Percentiles rank a stretch among this genome's conserved stretches.
phyloP scores from a whole-genome alignment of 2,329 filamentous ascomycete genomes.

The Lachnellula subtilissima region DNA sequence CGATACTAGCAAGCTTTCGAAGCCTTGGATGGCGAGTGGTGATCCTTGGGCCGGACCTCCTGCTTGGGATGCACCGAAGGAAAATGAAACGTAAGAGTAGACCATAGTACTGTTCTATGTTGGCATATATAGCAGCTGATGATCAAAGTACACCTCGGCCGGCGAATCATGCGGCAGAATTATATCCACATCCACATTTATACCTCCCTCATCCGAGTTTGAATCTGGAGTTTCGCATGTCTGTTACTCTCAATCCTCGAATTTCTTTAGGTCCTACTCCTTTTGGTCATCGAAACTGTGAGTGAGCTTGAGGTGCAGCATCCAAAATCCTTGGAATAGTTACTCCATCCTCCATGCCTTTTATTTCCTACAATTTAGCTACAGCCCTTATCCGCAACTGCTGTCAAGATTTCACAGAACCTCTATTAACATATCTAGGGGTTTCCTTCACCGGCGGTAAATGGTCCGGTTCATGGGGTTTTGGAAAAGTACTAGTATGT shows the following conservation, averaged over 20 bases:
- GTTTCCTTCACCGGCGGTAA: constrained; percentile 43
- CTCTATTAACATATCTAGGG: constrained; percentile 3
- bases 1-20: background rate
- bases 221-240: constrained; percentile 47
- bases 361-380: background rate
- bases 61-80: background rate
- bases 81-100: background rate
- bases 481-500: constrained; percentile 39
- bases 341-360: background rate
- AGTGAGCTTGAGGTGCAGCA: background rate
- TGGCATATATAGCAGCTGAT: background rate
- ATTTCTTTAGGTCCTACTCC: constrained; percentile 40
- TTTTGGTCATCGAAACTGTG: constrained; percentile 42
- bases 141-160: constrained; percentile 17
- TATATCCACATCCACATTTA: constrained; percentile 35
- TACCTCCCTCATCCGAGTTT: constrained; percentile 43
- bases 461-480: constrained; percentile 47
- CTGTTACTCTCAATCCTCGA: constrained; percentile 41
- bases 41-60: background rate
- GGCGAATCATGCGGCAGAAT: constrained; percentile 2
- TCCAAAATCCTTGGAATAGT: no score
- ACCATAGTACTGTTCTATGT: background rate
- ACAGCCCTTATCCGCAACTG: background rate
- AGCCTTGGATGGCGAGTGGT: constrained; percentile 1
- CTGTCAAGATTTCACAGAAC: background rate